Evolutionary conservation across 495 filamentous ascomycete genomes (phyloP).

Genomic region (Neurospora sublineolata): DNA sequence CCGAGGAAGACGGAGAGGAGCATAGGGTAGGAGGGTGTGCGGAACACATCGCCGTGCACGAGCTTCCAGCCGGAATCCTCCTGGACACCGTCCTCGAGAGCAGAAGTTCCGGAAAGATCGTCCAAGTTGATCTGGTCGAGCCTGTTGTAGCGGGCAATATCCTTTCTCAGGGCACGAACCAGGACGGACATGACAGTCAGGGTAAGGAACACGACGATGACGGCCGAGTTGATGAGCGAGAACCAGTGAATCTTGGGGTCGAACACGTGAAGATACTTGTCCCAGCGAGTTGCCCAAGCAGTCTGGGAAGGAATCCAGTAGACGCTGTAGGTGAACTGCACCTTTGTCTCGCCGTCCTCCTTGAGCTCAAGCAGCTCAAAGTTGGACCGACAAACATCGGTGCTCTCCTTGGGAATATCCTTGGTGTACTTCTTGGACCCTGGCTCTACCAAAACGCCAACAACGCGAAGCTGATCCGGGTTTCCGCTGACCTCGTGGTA

Average conservation of each 20-base stretch:
- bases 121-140: slow-evolving; percentile 79
- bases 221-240: slow-evolving; percentile 84
- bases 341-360: slow-evolving; percentile 48
- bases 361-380: slow-evolving; percentile 44
- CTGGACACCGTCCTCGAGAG: slow-evolving; percentile 83
- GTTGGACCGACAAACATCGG: slow-evolving; percentile 48
- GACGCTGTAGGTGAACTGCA: slow-evolving; percentile 84
- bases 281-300: slow-evolving; percentile 92
- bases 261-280: slow-evolving; percentile 92
- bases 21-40: slow-evolving; percentile 69
- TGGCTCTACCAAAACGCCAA: slow-evolving; percentile 81
- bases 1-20: slow-evolving; percentile 81
- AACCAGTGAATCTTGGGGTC: slow-evolving; percentile 98
- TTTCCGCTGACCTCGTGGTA: slow-evolving; percentile 62
- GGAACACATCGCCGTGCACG: slow-evolving; percentile 95
- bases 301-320: slow-evolving; percentile 70
- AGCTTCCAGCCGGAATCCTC: slow-evolving; percentile 98
- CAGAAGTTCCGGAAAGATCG: slow-evolving; percentile 63
- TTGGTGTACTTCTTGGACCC: slow-evolving; percentile 53
- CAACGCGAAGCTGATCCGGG: slow-evolving; percentile 62
- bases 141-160: slow-evolving; percentile 91
- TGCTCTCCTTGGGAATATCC: slow-evolving; percentile 27
- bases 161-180: slow-evolving; percentile 74
- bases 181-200: slow-evolving; percentile 85
- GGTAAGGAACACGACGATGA: slow-evolving; percentile 85